Evolutionary conservation across 225 moss, liverwort and hornwort species (phyloP), one percentile per base, ranked within the genome.

Genomic region (Antitrichia curtipendula): DNA sequence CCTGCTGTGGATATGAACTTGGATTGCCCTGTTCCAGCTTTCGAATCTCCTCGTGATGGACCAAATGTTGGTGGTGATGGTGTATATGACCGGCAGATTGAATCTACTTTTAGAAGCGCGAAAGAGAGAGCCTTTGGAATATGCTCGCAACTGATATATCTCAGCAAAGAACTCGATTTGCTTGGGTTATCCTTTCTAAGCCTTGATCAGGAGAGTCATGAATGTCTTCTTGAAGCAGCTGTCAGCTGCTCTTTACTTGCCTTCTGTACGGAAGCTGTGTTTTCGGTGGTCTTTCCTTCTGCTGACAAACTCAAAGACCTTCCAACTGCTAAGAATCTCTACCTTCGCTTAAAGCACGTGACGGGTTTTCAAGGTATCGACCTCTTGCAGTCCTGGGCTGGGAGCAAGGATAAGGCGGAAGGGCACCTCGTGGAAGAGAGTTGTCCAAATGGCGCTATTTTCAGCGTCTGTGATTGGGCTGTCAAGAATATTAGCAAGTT

Each of bases 151-250:
- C 85, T 95, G 77, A 69, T 86, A 80, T 49, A 82, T 75, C 89
- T 92, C 84, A 88, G 91, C 82, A 88, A 90, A 86, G 95, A 95
- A 80, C 84, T 95, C 50, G 95, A 95, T 90, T 86, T 95, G 82
- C 92, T 95, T 58, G 87, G 91, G 54, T 84, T 93, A 85, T 92
- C 92, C 22, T 95, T 95, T 82, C 65, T 89, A 65, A 87, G 92
- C 41, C 63, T 93, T 60, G 91, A 93, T 77, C 85, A 79, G 74
- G 91, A 91, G 88, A 93, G 92, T 82, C 86, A 86, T 78, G 90
- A 90, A 41, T 90, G 90, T 86, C 88, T 95, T 81, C 83, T 89
- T 52, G 89, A 89, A 75, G 91, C 91, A 85, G 90, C 93, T 63
- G 27, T 95, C 19, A 89, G 85, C 88, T 95, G 92, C 82, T 95